phyloP scores from a whole-genome alignment of 1,139 yeast genomes.

The Sugiyamaella xylanicola region DNA sequence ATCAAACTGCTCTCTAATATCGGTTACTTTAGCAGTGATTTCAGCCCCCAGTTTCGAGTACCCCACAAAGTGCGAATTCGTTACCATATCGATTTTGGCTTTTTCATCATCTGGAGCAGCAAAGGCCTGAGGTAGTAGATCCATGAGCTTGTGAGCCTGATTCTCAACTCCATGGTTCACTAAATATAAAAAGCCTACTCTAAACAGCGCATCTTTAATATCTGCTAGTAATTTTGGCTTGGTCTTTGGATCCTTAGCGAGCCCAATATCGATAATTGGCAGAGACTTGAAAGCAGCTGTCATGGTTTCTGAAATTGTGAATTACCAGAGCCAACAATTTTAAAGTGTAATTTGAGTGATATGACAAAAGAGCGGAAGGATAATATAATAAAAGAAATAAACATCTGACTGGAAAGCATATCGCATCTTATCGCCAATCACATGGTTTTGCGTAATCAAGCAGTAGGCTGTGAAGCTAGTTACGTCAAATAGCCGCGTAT shows the following conservation, averaged over 20 bases:
- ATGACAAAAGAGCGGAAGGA: no score
- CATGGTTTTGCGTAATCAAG: constrained; percentile 15
- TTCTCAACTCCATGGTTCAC: constrained; percentile 51
- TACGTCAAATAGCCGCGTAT: constrained; percentile 5
- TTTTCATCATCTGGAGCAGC: constrained; percentile 57
- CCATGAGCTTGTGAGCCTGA: constrained; percentile 48
- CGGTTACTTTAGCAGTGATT: constrained; percentile 60
- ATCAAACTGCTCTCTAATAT: constrained; percentile 71
- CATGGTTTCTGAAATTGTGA: constrained; percentile 20
- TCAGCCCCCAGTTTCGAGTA: constrained; percentile 68
- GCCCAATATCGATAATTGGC: constrained; percentile 41
- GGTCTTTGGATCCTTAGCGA: constrained; percentile 43
- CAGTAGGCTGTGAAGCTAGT: no score
- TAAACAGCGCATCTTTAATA: constrained; percentile 57
- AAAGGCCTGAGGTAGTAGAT: constrained; percentile 54
- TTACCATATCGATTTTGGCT: constrained; percentile 57
- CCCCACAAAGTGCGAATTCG: constrained; percentile 68
- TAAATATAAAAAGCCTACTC: constrained; percentile 62
- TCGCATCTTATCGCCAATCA: background rate
- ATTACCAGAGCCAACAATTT: no score
- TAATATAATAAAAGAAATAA: background rate
- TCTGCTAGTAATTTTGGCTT: constrained; percentile 50
- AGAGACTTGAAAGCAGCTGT: constrained; percentile 29
- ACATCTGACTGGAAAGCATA: background rate
- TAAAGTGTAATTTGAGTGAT: no score